Evolutionary conservation across 1,284 basidiomycete genomes (phyloP).

Genomic region (Naganishia albida): DNA sequence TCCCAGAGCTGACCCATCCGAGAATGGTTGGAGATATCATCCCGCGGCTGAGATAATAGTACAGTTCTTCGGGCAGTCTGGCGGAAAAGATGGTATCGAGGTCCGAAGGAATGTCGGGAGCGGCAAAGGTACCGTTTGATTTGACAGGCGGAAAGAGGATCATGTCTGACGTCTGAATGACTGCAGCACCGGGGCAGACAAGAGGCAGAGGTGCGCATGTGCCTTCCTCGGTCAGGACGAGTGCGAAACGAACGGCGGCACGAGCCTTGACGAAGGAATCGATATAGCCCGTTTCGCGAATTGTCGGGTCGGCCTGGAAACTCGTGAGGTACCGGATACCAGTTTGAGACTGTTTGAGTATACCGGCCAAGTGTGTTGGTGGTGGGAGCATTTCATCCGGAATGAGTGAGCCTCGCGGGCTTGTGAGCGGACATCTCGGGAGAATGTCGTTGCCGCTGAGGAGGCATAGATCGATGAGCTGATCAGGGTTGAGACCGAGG

Average conservation of each 20-base stretch:
- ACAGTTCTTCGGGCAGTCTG: slow-evolving; percentile 92
- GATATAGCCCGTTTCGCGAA: slow-evolving; percentile 60
- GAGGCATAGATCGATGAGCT: slow-evolving; percentile 92
- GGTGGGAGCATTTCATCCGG: slow-evolving; percentile 70
- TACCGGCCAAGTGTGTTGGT: slow-evolving; percentile 72
- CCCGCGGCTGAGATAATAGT: slow-evolving; percentile 92
- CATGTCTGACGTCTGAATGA: slow-evolving; percentile 12
- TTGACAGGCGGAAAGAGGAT: slow-evolving; percentile 54
- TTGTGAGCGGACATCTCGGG: slow-evolving; percentile 46
- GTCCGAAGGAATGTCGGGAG: slow-evolving; percentile 84
- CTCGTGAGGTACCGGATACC: slow-evolving; percentile 20
- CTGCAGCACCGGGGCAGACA: slow-evolving; percentile 51
- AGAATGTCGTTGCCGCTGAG: slow-evolving; percentile 87
- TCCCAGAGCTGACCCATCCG: slow-evolving; percentile 82
- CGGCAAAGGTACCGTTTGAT: slow-evolving; percentile 64
- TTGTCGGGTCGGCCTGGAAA: slow-evolving; percentile 67
- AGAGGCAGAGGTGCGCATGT: slow-evolving; percentile 83
- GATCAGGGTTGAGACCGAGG: slow-evolving; percentile 76
- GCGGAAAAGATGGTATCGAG: slow-evolving; percentile 94
- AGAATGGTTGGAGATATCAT: slow-evolving; percentile 83
- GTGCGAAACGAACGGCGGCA: slow-evolving; percentile 87
- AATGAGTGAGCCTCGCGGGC: slow-evolving; percentile 2
- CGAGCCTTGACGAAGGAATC: slow-evolving; percentile 89
- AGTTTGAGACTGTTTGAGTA: slow-evolving; percentile 15
- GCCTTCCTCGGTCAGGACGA: slow-evolving; percentile 85